Percentiles rank a stretch among this genome's conserved stretches.
Conservation (phyloP, 1,139 yeast genomes). For the Candida sp. region DNA sequence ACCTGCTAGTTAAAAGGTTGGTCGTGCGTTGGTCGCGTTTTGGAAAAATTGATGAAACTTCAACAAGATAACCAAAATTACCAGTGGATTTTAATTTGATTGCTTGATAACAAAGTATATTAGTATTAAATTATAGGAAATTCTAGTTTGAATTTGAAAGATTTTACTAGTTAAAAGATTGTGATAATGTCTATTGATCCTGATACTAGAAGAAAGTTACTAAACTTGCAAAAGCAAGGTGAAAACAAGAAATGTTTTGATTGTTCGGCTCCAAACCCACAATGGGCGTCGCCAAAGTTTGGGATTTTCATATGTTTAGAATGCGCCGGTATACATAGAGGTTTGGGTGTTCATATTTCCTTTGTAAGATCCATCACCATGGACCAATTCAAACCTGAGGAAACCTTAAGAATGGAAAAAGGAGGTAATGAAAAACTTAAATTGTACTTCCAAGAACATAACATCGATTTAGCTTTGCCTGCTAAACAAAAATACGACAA, state of each 20-base stretch:
- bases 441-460: constrained; percentile 66
- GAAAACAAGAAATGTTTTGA: constrained; percentile 90
- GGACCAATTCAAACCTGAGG: constrained; percentile 97
- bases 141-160: background rate
- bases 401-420: constrained; percentile 83
- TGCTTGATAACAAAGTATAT: no score
- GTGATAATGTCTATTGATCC: constrained; percentile 74
- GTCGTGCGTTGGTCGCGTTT: background rate
- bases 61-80: background rate
- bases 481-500: constrained; percentile 80
- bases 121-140: background rate
- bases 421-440: constrained; percentile 89
- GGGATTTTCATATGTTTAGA: constrained; percentile 96
- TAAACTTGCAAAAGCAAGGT: constrained; percentile 77
- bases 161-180: background rate
- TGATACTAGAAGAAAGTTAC: constrained; percentile 78
- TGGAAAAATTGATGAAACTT: background rate
- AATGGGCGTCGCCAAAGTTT: constrained; percentile 98
- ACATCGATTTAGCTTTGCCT: constrained; percentile 63
- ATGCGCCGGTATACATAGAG: constrained; percentile 96
- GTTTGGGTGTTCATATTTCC: constrained; percentile 94
- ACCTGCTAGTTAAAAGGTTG: no score
- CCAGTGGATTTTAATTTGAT: no score
- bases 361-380: constrained; percentile 95
- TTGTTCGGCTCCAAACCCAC: constrained; percentile 94